phyloP scores from a whole-genome alignment of 1,139 yeast species.

The Geotrichum carabidarum region DNA sequence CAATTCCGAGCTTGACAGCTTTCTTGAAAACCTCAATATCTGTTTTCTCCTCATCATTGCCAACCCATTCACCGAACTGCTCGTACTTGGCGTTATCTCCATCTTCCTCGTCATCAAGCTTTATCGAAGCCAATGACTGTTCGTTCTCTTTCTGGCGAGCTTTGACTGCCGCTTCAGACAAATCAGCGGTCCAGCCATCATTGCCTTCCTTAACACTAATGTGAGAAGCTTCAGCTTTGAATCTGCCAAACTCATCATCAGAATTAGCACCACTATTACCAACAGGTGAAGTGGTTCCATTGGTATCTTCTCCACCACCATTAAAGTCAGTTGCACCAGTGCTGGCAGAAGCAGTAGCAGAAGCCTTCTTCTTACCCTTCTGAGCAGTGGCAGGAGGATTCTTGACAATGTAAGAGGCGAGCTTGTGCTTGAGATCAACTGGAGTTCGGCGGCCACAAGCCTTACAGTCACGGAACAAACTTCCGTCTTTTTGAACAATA shows the following conservation, averaged over 20 bases:
- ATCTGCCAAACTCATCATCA: constrained; percentile 72
- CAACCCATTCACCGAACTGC: constrained; percentile 88
- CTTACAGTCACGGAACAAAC: constrained; percentile 86
- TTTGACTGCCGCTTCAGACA: constrained; percentile 93
- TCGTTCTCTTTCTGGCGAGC: constrained; percentile 88
- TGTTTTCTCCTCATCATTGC: constrained; percentile 57
- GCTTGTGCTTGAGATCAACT: constrained; percentile 81
- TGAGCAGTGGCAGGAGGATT: constrained; percentile 75
- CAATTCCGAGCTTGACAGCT: constrained; percentile 73
- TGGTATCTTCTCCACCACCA: constrained; percentile 31
- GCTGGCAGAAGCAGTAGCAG: constrained; percentile 86
- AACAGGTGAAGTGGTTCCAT: constrained; percentile 33
- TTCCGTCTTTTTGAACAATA: constrained; percentile 69
- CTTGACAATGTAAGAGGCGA: constrained; percentile 79
- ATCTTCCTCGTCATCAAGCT: constrained; percentile 40
- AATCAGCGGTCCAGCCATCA: constrained; percentile 97
- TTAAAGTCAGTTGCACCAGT: constrained; percentile 84
- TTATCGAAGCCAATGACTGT: constrained; percentile 44
- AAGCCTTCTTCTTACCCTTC: constrained; percentile 51
- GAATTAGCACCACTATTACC: constrained; percentile 49
- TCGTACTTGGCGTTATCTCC: constrained; percentile 45
- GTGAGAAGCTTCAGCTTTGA: constrained; percentile 79
- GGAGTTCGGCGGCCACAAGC: constrained; percentile 93
- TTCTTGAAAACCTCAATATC: constrained; percentile 92
- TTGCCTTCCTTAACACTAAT: constrained; percentile 60